Conservation (phyloP, 2,329 filamentous ascomycete species). For the Colletotrichum sublineola region DNA sequence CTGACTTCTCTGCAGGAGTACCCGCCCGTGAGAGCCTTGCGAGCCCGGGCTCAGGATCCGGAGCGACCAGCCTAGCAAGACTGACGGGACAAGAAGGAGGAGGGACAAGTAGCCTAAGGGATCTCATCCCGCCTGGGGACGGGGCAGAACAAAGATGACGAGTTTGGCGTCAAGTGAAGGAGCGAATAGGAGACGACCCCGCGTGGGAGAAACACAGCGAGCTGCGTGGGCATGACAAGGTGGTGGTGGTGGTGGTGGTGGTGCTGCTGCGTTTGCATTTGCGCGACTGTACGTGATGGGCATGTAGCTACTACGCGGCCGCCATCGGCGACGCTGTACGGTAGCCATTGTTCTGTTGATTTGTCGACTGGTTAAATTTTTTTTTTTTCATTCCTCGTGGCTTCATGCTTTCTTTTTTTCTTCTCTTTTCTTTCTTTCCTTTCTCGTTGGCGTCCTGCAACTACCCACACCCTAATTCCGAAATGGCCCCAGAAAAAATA, state of each 20-base stretch:
- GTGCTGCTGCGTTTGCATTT: neutral
- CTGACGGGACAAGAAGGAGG: neutral
- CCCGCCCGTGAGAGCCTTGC: conserved; percentile 1
- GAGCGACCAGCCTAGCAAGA: neutral
- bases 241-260: neutral
- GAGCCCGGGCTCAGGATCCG: conserved; percentile 1
- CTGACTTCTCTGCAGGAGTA: conserved; percentile 1
- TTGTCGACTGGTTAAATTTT: neutral
- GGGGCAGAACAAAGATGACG: neutral
- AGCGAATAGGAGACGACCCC: neutral
- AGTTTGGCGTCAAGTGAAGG: neutral
- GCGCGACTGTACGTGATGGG: conserved; percentile 29
- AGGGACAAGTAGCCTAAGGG: too few relatives aligned
- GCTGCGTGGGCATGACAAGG: neutral
- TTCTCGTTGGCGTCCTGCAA: conserved; percentile 30
- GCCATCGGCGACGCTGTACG: conserved; percentile 31
- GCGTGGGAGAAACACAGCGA: neutral
- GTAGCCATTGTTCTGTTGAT: conserved; percentile 32
- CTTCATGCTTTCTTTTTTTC: neutral
- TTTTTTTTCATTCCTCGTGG: conserved; percentile 3
- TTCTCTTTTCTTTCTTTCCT: conserved; percentile 16
- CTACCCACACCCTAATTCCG: conserved; percentile 33
- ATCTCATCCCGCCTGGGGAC: neutral
- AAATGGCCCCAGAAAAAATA: conserved; percentile 8
- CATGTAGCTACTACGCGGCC: conserved; percentile 19